These are phyloP conservation scores for Fimicolochytrium jonesii DNA, from an alignment of 192 early-diverging fungal genomes.

Conservation along the genomic window DNA sequence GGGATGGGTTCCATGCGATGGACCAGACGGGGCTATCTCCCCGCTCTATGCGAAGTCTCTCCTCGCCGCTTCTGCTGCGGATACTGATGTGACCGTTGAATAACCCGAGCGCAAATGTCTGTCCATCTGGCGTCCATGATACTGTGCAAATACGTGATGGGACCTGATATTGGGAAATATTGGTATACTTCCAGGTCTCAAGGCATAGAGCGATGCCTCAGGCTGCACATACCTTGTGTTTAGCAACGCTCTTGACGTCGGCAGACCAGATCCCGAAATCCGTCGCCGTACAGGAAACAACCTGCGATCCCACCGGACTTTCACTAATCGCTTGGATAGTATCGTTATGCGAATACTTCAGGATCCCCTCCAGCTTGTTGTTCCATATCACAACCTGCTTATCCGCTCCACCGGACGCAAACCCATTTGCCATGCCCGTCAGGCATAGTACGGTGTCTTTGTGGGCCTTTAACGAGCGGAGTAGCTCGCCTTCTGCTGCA, in stretches of 20 bases:
- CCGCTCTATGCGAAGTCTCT: conserved; percentile 52
- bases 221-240: conserved; percentile 49
- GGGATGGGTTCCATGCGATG: conserved; percentile 46
- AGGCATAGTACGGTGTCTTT: conserved; percentile 46
- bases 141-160: conserved; percentile 37
- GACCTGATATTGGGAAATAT: conserved; percentile 30
- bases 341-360: conserved; percentile 57
- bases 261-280: conserved; percentile 60
- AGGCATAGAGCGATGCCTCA: too few relatives aligned
- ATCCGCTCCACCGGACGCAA: conserved; percentile 57
- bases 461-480: conserved; percentile 52
- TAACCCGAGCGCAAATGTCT: conserved; percentile 52
- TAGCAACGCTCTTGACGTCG: conserved; percentile 50
- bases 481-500: conserved; percentile 44
- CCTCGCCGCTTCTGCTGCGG: conserved; percentile 47
- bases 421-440: conserved; percentile 28
- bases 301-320: conserved; percentile 46
- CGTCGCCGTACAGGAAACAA: conserved; percentile 45
- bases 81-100: conserved; percentile 55
- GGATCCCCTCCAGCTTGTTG: conserved; percentile 42
- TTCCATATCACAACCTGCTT: conserved; percentile 63
- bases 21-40: conserved; percentile 51
- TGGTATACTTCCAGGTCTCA: not conserved
- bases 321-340: conserved; percentile 47
- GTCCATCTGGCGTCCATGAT: conserved; percentile 57